phyloP scores from a whole-genome alignment of 768 basidiomycete genomes.

The Podaxis sp. region DNA sequence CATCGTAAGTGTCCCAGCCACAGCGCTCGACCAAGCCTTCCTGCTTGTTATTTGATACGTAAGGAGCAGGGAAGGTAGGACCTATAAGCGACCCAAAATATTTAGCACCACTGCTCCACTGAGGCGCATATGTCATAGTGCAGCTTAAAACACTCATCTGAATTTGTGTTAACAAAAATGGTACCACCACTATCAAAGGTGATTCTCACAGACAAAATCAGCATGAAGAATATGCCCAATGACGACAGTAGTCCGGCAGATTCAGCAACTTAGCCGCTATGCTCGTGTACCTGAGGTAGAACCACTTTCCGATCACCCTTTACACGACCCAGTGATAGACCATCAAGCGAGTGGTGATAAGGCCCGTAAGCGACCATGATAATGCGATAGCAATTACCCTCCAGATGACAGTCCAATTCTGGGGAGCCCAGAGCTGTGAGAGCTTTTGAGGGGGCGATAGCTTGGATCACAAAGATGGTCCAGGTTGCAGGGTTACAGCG shows the following conservation, averaged over 20 bases:
- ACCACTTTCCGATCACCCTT: not conserved
- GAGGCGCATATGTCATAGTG: not conserved
- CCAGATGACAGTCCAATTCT: constrained; percentile 2
- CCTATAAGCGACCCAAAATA: not conserved
- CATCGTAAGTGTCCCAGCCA: not conserved
- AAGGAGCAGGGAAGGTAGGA: not conserved
- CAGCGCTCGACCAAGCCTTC: not conserved
- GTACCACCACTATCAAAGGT: constrained; percentile 1
- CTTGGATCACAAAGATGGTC: not conserved
- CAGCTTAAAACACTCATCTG: not conserved
- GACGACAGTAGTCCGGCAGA: not conserved
- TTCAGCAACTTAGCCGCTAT: not conserved
- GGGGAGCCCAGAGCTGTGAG: not conserved
- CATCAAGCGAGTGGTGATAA: not conserved
- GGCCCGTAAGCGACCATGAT: not conserved
- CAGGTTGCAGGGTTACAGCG: not conserved
- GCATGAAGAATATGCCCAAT: not conserved
- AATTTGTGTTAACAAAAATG: constrained; percentile 2
- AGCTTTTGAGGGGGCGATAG: not conserved
- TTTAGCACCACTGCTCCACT: not conserved
- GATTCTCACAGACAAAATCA: not conserved
- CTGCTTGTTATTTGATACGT: not conserved
- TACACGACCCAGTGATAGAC: not conserved
- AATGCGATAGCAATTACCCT: not conserved
- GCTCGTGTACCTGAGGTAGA: not conserved